Evolutionary conservation across 2,329 filamentous ascomycete genomes (phyloP).

Genomic region (Nothophaeocryptopus gaeumannii): DNA sequence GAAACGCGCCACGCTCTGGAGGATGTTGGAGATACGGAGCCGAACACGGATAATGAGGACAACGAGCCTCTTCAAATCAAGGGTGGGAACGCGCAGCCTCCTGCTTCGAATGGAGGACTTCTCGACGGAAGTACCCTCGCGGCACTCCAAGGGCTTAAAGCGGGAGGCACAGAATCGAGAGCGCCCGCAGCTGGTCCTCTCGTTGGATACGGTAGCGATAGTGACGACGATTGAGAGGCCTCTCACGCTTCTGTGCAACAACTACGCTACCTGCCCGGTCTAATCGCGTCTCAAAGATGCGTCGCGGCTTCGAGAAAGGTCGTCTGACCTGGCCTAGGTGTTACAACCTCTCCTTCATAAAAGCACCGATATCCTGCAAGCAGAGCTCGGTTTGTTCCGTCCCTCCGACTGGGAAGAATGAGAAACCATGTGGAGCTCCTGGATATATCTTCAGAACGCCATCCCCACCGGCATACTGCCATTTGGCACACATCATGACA

Average conservation of each 20-base stretch:
- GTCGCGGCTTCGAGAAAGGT: background rate
- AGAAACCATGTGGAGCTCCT: constrained; percentile 55
- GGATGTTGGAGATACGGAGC: constrained; percentile 48
- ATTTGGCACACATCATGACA: constrained; percentile 54
- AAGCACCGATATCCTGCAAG: constrained; percentile 40
- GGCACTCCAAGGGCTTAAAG: constrained; percentile 62
- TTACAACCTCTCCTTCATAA: constrained; percentile 35
- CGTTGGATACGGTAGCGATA: constrained; percentile 87
- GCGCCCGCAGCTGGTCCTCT: constrained; percentile 65
- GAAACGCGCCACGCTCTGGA: constrained; percentile 2
- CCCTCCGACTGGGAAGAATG: constrained; percentile 39
- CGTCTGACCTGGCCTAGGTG: background rate
- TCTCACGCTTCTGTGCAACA: background rate
- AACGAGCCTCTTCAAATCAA: constrained; percentile 44
- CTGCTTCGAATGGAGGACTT: constrained; percentile 58
- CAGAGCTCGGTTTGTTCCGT: constrained; percentile 39
- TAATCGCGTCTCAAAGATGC: background rate
- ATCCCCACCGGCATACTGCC: constrained; percentile 52
- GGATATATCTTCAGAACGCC: constrained; percentile 48
- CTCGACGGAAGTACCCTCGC: constrained; percentile 79
- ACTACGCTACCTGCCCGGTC: background rate
- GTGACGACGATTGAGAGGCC: constrained; percentile 60
- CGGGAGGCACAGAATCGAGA: constrained; percentile 49
- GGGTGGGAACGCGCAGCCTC: constrained; percentile 34
- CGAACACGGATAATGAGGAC: constrained; percentile 31